Conservation (phyloP, 2,329 filamentous ascomycete genomes). For the Ascochyta lentis region DNA sequence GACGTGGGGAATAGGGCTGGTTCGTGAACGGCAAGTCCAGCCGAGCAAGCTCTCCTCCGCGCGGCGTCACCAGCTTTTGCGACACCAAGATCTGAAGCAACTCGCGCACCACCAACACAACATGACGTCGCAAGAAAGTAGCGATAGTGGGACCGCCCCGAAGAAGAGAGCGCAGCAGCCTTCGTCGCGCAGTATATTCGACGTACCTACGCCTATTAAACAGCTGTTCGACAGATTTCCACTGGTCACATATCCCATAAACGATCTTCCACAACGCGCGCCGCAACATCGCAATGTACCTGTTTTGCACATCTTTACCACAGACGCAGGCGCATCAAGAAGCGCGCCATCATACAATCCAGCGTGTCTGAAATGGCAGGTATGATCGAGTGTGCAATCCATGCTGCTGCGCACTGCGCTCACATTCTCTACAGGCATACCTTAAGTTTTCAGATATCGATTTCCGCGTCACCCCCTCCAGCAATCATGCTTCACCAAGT, state of each 20-base stretch:
- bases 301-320: conserved; percentile 79
- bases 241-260: conserved; percentile 74
- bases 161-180: conserved; percentile 10
- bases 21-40: conserved; percentile 31
- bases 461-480: conserved; percentile 73
- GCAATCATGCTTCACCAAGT: conserved; percentile 90
- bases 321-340: conserved; percentile 64
- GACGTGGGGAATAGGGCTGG: neutral
- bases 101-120: conserved; percentile 18
- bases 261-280: conserved; percentile 73
- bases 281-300: conserved; percentile 57
- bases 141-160: conserved; percentile 13
- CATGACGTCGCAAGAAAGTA: conserved; percentile 30
- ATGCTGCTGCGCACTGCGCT: conserved; percentile 1
- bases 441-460: conserved; percentile 76
- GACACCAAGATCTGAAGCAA: conserved; percentile 8
- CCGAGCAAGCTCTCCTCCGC: conserved; percentile 35
- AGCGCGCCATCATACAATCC: conserved; percentile 86
- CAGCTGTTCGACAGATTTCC: conserved; percentile 86
- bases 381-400: conserved; percentile 50
- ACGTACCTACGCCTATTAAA: conserved; percentile 77
- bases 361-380: conserved; percentile 95
- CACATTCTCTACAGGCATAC: conserved; percentile 69
- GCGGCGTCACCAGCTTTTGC: conserved; percentile 30
- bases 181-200: conserved; percentile 43